Percentiles rank a stretch among this genome's conserved stretches.
phyloP scores from a whole-genome alignment of 148 eudicot species.

The Camellia japonica region DNA sequence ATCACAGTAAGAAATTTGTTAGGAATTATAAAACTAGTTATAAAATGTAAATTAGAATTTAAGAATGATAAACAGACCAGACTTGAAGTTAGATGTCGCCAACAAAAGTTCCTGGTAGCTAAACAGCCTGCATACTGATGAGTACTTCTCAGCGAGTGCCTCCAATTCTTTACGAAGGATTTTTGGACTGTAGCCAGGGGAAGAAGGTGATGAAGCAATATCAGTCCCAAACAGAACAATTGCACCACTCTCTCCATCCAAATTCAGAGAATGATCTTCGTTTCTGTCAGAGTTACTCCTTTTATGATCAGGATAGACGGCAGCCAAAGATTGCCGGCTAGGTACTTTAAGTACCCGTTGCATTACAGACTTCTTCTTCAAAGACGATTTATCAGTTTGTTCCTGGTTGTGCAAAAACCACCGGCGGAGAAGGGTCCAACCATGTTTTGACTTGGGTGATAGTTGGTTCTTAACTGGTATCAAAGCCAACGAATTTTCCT shows the following conservation, averaged over 20 bases:
- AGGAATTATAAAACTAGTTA: neutral
- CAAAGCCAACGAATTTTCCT: conserved; percentile 45
- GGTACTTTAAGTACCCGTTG: conserved; percentile 50
- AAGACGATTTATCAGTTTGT: conserved; percentile 25
- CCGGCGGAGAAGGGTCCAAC: conserved; percentile 63
- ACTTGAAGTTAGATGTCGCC: conserved; percentile 54
- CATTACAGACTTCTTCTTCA: conserved; percentile 43
- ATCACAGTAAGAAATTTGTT: neutral
- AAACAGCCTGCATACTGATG: conserved; percentile 55
- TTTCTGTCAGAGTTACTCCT: conserved; percentile 18
- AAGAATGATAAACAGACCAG: conserved; percentile 44
- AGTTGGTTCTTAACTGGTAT: conserved; percentile 37
- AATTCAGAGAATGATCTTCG: conserved; percentile 22
- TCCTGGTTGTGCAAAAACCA: conserved; percentile 26
- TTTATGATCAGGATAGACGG: conserved; percentile 19
- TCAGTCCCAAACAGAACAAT: conserved; percentile 38
- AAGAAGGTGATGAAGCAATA: conserved; percentile 13
- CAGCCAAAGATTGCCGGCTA: conserved; percentile 24
- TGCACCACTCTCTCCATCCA: conserved; percentile 42
- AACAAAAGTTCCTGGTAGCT: conserved; percentile 54
- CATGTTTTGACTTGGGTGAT: conserved; percentile 43
- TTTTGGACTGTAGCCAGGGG: conserved; percentile 17
- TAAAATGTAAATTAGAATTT: neutral
- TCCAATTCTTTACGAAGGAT: conserved; percentile 40
- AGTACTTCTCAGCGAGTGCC: conserved; percentile 55